Evolutionary conservation across 768 basidiomycete genomes (phyloP).

Genomic region (Holtermanniella nyarrowii): DNA sequence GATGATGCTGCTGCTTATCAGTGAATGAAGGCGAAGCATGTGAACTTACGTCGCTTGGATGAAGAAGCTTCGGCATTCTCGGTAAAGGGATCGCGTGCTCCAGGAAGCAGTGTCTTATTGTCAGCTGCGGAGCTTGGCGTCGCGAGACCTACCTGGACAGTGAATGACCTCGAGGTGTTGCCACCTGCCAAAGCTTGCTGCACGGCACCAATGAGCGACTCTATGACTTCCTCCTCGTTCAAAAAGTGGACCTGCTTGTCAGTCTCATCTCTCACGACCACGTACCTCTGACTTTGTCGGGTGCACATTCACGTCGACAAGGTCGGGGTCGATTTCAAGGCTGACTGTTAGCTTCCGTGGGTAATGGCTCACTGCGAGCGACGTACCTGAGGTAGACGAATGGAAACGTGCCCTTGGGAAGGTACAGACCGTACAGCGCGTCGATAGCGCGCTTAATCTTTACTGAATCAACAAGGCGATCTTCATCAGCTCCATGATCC

Average conservation of each 20-base stretch:
- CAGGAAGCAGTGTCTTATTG: slow-evolving; percentile 37
- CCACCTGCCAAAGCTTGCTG: slow-evolving; percentile 52
- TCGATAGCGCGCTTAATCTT: slow-evolving; percentile 82
- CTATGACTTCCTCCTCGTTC: slow-evolving; percentile 76
- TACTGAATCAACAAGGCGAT: slow-evolving; percentile 80
- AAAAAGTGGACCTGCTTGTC: slow-evolving; percentile 62
- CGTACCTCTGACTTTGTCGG: slow-evolving; percentile 84
- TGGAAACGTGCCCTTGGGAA: slow-evolving; percentile 80
- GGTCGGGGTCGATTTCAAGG: slow-evolving; percentile 68
- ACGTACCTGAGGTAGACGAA: slow-evolving; percentile 89
- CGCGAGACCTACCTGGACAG: slow-evolving; percentile 40
- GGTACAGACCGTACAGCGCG: slow-evolving; percentile 65
- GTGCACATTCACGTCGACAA: slow-evolving; percentile 94
- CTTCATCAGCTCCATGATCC: slow-evolving; percentile 43
- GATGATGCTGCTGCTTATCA: neutral
- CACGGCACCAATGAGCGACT: slow-evolving; percentile 61
- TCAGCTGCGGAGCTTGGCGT: neutral
- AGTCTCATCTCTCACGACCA: neutral
- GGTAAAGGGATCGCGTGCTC: slow-evolving; percentile 14
- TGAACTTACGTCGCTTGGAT: slow-evolving; percentile 1
- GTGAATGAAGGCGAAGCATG: neutral
- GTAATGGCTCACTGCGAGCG: neutral
- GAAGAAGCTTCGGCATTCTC: neutral
- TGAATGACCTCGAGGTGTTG: slow-evolving; percentile 43
- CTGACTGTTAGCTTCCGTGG: slow-evolving; percentile 42